Base-by-base conservation (phyloP, 2,329 filamentous ascomycete species). In the Coniochaeta sp. region DNA sequence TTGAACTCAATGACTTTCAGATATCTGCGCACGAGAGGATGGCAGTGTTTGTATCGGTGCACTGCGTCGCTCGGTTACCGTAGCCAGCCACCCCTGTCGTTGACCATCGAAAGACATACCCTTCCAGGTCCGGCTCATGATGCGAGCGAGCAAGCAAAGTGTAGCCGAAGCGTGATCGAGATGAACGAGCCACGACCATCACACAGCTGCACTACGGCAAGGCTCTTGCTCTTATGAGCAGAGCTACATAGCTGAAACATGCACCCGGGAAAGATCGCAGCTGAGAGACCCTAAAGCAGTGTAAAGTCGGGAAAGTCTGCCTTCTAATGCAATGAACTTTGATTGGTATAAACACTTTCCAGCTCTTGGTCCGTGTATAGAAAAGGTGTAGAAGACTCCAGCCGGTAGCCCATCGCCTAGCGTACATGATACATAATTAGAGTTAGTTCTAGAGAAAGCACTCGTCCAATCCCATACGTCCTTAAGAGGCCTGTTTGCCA, bases 331-430 rank as follows among this genome's bases (percentile, higher is more conserved):
- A 11, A 47, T 22, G 26, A 19, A 47, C 6, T 26, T 11, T 52
- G 22, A 31, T 52, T 56, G n/a, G 19, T 26, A 65, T 64, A 70
- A 9, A 69, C 68, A 66, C 68, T 66, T 72, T 69, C 72, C 74
- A 76, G 74, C 74, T 69, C 74, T 76, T 76, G 74, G 73, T 76
- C 67, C 67, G 68, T 69, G 64, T 62, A 28, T 8, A 9, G 47
- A 31, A 31, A 12, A 31, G 17, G 12, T n/a, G n/a, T n/a, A 28
- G 5, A n/a, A 24, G 16, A 52, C 22, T 52, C 47, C 26, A 7
- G 47, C 47, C 47, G 14, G 47, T 31, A 52, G 47, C 24, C 24
- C 26, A 8, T 17, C 47, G 47, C 31, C 47, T 52, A 52, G 22
- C 6, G 44, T 58, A 59, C 44, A 61, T 52, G 11, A 59, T 58